Percentiles rank a stretch among this genome's conserved stretches.
phyloP scores from a whole-genome alignment of 257 asterid species.

The Nyctanthes arbortristis region DNA sequence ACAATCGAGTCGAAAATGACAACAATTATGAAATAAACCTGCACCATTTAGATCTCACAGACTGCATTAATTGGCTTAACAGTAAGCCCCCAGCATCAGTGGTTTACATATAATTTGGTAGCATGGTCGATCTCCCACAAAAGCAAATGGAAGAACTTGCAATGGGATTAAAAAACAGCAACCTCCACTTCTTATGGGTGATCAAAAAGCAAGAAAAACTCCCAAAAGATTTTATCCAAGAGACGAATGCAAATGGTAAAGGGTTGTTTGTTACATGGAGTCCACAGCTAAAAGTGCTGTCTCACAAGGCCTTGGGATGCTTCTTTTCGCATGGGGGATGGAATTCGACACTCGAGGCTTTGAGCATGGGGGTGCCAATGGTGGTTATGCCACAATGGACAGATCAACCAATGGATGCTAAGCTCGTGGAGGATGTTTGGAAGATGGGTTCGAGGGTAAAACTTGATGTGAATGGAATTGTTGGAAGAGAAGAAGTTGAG shows the following conservation, averaged over 20 bases:
- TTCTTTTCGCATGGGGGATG: constrained; percentile 80
- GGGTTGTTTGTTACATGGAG: constrained; percentile 61
- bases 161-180: constrained; percentile 39
- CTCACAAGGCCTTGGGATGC: constrained; percentile 61
- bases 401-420: constrained; percentile 73
- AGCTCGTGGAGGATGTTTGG: constrained; percentile 71
- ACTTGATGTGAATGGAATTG: constrained; percentile 44
- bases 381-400: constrained; percentile 87
- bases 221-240: constrained; percentile 32
- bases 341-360: constrained; percentile 72
- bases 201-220: constrained; percentile 47
- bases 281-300: constrained; percentile 56
- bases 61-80: constrained; percentile 50
- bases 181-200: constrained; percentile 61
- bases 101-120: constrained; percentile 72
- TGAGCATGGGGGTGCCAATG: constrained; percentile 77
- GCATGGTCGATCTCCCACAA: constrained; percentile 56
- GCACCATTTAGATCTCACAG: constrained; percentile 33
- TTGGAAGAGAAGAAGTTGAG: constrained; percentile 56
- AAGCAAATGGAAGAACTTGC: constrained; percentile 64
- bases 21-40: constrained; percentile 50
- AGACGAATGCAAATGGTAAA: constrained; percentile 10
- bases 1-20: constrained; percentile 54
- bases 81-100: constrained; percentile 59
- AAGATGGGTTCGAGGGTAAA: constrained; percentile 52